A percentile compares a stretch with the other conserved stretches of the same genome.
Conservation (phyloP, 139 green algal species). For the Chlamydomonas sp. region DNA sequence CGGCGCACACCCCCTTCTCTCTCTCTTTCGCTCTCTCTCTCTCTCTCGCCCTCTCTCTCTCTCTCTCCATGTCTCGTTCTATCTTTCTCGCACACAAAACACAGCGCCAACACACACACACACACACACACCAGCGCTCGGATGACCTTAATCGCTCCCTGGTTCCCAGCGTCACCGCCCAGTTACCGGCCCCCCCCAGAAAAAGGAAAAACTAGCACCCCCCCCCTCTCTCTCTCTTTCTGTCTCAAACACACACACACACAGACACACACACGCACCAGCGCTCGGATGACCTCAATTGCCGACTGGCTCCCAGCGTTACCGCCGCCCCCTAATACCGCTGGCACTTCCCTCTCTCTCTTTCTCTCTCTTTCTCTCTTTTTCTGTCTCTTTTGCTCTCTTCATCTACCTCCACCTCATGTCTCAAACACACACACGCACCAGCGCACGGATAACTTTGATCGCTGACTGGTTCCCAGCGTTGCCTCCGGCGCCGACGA, state of each 20-base stretch:
- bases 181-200: no score
- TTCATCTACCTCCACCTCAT: slow-evolving; percentile 20
- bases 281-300: neutral
- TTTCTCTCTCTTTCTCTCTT: neutral
- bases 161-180: slow-evolving; percentile 60
- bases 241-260: no score
- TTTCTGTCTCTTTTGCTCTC: neutral
- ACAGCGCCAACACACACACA: no score
- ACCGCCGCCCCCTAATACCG: no score
- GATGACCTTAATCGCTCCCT: slow-evolving; percentile 89
- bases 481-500: slow-evolving; percentile 55
- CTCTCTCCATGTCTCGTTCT: no score
- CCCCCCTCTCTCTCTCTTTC: no score
- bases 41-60: no score
- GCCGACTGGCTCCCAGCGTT: neutral
- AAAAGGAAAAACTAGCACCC: no score
- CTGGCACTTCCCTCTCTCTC: neutral
- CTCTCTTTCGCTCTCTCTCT: no score
- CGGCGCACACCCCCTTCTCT: slow-evolving; percentile 64
- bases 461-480: neutral
- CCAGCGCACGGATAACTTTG: neutral
- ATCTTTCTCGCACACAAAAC: no score
- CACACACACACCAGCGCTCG: slow-evolving; percentile 66
- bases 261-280: slow-evolving; percentile 22
- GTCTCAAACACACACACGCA: slow-evolving; percentile 21